Evolutionary conservation across 2,329 filamentous ascomycete species (phyloP).

Genomic region (Pseudogymnoascus sp.): DNA sequence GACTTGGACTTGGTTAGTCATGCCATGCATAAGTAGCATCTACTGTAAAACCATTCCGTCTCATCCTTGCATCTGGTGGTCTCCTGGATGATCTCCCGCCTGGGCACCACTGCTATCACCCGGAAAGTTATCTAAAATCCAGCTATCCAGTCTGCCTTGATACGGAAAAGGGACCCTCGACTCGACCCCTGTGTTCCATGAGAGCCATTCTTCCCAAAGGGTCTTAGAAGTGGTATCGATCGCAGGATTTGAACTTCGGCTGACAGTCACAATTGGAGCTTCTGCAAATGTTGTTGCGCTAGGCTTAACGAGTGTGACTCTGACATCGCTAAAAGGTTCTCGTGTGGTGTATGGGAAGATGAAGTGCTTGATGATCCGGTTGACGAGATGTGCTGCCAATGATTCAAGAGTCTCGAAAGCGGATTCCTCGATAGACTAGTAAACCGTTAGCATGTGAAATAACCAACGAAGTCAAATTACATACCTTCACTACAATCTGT

Average conservation of each 20-base stretch:
- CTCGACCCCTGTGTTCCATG: not conserved
- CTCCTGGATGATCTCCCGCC: not conserved
- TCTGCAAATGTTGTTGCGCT: slow-evolving; percentile 66
- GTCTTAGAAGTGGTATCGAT: slow-evolving; percentile 8
- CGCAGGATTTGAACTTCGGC: slow-evolving; percentile 19
- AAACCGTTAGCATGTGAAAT: not conserved
- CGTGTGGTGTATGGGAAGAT: slow-evolving; percentile 25
- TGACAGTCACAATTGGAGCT: slow-evolving; percentile 57
- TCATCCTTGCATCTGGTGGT: slow-evolving; percentile 3
- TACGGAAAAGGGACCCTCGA: slow-evolving; percentile 20
- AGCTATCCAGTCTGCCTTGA: slow-evolving; percentile 18
- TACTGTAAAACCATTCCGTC: not conserved
- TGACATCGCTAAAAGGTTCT: slow-evolving; percentile 43
- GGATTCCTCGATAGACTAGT: slow-evolving; percentile 45
- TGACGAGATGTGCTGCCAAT: slow-evolving; percentile 42
- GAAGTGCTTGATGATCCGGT: slow-evolving; percentile 38
- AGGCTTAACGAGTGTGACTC: slow-evolving; percentile 61
- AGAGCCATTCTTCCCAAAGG: slow-evolving; percentile 10
- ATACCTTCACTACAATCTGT: slow-evolving; percentile 51
- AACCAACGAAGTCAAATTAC: slow-evolving; percentile 16
- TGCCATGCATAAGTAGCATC: not conserved
- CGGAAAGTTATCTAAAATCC: slow-evolving; percentile 18
- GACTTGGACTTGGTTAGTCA: not conserved
- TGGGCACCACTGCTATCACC: slow-evolving; percentile 8
- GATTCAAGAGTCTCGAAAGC: slow-evolving; percentile 57